Evolutionary conservation across 75 land plant genomes (phyloP), one percentile per base, ranked within the genome.

Genomic region (Larix kaempferi): DNA sequence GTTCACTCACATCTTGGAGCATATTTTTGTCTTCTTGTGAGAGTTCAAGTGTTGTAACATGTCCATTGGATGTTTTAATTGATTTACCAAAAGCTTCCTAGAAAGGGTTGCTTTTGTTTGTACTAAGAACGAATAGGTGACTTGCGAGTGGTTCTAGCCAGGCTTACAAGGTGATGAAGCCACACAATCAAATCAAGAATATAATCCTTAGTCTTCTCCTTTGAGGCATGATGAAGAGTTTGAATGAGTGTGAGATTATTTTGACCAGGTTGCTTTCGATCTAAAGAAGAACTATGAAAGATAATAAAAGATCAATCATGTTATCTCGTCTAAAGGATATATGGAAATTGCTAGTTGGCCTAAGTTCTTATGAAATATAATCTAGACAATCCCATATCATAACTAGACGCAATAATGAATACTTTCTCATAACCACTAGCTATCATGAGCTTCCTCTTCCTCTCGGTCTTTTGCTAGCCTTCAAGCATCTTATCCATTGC

Each of bases 181-280:
- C 82, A 88, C 17, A 91, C 88, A 3, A 94, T 84, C 54, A 96
- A 69, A 11, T 96, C 91, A 25, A 96, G 86, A 19, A 96, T 94
- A 81, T 89, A 92, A 11, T 74, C 75, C 76, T 96, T 98, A 2
- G 94, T 89, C 71, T 81, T 88, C 76, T 84, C 82, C 81, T 89
- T 91, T 23, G 88, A 84, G 26, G 99, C 99, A 78, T 96, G 95
- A 82, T 96, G 87, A 21, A 96, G 86, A 8, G 99, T 96, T 77
- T 96, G 93, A 29, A 96, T 74, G 12, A 86, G 86, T 14, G 86
- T 84, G 19, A 89, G 64, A 22, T 86, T 86, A 33, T 75, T 75
- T 54, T 89, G 92, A 35, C 93, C 95, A 26, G 94, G 76, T 8
- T 86, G 81, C 74, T 84, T 91, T 19, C 84, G 79, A 60, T 94